Evolutionary conservation across 345 rosid species (phyloP).

Genomic region (Aethionema arabicum): DNA sequence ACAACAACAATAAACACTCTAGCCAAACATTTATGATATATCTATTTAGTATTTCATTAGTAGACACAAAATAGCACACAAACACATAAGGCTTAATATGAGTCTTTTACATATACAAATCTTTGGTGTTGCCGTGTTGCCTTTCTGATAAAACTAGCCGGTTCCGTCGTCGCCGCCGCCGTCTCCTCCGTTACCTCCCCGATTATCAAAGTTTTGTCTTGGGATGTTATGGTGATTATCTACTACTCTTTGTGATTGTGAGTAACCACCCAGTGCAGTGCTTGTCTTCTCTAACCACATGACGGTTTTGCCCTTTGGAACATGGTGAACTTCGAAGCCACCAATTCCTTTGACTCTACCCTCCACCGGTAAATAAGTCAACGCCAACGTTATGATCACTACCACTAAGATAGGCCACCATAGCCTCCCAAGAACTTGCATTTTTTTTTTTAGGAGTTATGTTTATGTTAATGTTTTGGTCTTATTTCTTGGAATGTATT

Average conservation of each 20-base stretch:
- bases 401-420: conserved; percentile 5
- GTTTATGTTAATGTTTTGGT: neutral
- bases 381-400: conserved; percentile 21
- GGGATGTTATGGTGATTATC: conserved; percentile 55
- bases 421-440: conserved; percentile 25
- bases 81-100: conserved; percentile 15
- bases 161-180: conserved; percentile 30
- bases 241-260: conserved; percentile 32
- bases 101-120: too few relatives aligned
- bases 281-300: neutral
- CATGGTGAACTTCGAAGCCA: conserved; percentile 4
- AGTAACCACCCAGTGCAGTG: neutral
- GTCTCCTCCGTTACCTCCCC: conserved; percentile 32
- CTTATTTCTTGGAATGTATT: conserved; percentile 19
- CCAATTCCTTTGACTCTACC: conserved; percentile 29
- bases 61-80: neutral
- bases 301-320: conserved; percentile 23
- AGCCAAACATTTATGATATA: too few relatives aligned
- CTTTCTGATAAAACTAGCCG: conserved; percentile 21
- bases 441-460: conserved; percentile 1
- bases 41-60: too few relatives aligned
- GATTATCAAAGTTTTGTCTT: conserved; percentile 44
- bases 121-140: conserved; percentile 11
- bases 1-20: too few relatives aligned
- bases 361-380: conserved; percentile 28